These are phyloP conservation scores for Apophysomyces ossiformis DNA, from an alignment of 371 early-diverging fungal genomes.

Conservation along the genomic window DNA sequence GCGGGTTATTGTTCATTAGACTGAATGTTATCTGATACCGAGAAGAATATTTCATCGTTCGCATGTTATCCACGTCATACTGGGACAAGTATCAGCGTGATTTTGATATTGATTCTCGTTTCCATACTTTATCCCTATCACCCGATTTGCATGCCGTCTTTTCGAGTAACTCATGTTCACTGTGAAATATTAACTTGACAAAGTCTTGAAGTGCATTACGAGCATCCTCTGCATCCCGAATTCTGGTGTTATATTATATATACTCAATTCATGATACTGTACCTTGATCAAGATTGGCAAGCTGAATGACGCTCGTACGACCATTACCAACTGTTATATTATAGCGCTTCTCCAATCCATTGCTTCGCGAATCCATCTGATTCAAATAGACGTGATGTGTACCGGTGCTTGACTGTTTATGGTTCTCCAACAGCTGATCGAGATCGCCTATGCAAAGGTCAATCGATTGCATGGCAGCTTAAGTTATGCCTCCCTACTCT, in stretches of 20 bases:
- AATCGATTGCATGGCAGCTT: no score
- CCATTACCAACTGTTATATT: no score
- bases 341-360: no score
- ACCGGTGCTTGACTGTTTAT: no score
- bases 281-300: no score
- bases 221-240: constrained; percentile 13
- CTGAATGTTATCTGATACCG: constrained; percentile 81
- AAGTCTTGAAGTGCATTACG: constrained; percentile 10
- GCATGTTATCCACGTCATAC: constrained; percentile 66
- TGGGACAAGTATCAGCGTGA: constrained; percentile 11
- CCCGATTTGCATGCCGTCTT: constrained; percentile 17
- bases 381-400: no score
- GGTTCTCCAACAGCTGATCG: no score
- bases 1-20: constrained; percentile 79
- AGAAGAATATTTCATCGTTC: constrained; percentile 75
- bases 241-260: not conserved
- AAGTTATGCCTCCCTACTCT: not conserved
- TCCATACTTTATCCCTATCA: constrained; percentile 23
- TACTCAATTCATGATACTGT: not conserved
- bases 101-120: constrained; percentile 10
- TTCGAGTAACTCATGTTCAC: constrained; percentile 18
- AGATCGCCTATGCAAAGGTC: no score
- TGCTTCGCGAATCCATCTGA: no score
- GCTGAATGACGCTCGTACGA: no score
- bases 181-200: constrained; percentile 17